These are phyloP conservation scores for Sesbania bispinosa DNA, from an alignment of 306 rosid species.

Conservation along the genomic window DNA sequence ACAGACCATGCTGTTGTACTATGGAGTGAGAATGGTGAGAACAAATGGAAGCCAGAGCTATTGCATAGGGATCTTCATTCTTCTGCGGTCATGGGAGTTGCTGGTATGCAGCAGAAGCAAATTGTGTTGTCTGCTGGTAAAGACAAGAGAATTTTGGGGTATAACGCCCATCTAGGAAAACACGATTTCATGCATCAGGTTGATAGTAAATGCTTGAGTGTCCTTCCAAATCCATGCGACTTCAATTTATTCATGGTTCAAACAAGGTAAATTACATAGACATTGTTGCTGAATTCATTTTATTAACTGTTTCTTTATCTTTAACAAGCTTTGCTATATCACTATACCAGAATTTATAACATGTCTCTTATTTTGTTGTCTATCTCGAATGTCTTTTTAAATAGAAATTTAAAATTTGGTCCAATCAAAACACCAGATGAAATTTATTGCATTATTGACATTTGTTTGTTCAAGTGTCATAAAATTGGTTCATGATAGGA, in stretches of 20 bases:
- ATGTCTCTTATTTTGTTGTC: background rate
- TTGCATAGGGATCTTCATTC: conserved; percentile 64
- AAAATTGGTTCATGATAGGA: too few species aligned
- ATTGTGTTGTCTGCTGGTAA: conserved; percentile 70
- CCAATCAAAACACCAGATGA: background rate
- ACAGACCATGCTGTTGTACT: conserved; percentile 73
- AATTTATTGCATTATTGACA: background rate
- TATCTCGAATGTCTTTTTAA: background rate
- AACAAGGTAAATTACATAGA: conserved; percentile 50
- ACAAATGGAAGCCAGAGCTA: conserved; percentile 59
- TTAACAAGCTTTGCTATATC: background rate
- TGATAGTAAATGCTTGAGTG: conserved; percentile 84
- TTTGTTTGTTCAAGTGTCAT: background rate
- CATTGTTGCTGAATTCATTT: background rate
- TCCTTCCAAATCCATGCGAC: conserved; percentile 75
- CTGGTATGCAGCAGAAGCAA: conserved; percentile 70
- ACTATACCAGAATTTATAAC: background rate
- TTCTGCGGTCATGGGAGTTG: conserved; percentile 88
- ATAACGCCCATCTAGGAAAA: conserved; percentile 45
- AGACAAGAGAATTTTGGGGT: conserved; percentile 77
- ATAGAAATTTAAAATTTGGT: background rate
- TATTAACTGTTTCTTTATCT: background rate
- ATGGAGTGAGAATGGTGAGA: conserved; percentile 60
- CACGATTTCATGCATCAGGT: conserved; percentile 61
- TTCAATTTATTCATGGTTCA: conserved; percentile 90